Evolutionary conservation across 345 rosid genomes (phyloP), one percentile per base, ranked within the genome.

Genomic region (Citrus maxima): DNA sequence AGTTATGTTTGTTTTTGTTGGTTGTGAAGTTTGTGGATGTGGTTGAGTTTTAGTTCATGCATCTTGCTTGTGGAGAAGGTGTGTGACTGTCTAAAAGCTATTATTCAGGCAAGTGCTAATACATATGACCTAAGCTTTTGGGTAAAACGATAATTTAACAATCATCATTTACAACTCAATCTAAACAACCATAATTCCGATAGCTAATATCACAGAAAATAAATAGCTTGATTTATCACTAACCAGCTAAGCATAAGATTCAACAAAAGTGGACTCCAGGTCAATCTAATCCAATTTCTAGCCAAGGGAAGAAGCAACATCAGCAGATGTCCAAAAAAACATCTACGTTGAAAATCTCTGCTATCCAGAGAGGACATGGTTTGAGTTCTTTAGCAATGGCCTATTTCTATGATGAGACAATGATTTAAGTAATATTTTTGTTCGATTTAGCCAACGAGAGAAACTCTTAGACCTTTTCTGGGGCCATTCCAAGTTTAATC

Each of bases 241-340:
- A 59, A n/a, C 62, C 25, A 59, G 28, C 27, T 8, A n/a, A n/a
- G 62, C 27, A n/a, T 59, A 9, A 59, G 24, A 59, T 9, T 59
- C 62, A 59, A 22, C 62, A 58, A 58, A 1, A 59, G 62, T 8
- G 34, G 19, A 97, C 98, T 91, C 70, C 4, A 95, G 90, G 59
- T 91, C 95, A 38, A 91, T 91, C 89, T 91, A 96, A 38, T 89
- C 95, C 86, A 94, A 81, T 79, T 91, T 90, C 46, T 80, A 70
- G 16, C 35, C 79, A 8, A 93, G 86, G 70, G 84, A 89, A 75
- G 88, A 71, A 73, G 85, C 92, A 30, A 94, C 94, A n/a, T 90
- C 92, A 32, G 27, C 27, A 64, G 85, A 46, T 10, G 93, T 88
- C 22, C 97, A 94, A 73, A 25, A 81, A 56, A 3, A 3, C 49